phyloP scores from a whole-genome alignment of 2,329 filamentous ascomycete species.

The Geosmithia flava region DNA sequence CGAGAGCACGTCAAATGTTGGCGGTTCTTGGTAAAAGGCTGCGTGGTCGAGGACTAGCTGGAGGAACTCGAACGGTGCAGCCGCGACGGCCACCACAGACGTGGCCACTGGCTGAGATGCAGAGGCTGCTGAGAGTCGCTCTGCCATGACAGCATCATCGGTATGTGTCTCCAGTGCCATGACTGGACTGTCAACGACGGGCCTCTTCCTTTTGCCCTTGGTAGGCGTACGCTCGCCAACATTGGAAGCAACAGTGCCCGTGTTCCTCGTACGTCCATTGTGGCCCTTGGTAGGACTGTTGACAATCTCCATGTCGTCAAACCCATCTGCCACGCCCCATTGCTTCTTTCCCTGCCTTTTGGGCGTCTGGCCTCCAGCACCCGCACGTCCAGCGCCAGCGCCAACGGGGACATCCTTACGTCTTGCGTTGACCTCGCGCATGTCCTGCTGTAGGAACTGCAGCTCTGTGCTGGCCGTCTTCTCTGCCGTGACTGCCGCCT shows the following conservation, averaged over 20 bases:
- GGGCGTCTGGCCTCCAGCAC: conserved; percentile 35
- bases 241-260: conserved; percentile 28
- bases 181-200: conserved; percentile 52
- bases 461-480: conserved; percentile 56
- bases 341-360: conserved; percentile 40
- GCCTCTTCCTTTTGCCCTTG: conserved; percentile 60
- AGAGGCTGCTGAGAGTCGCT: conserved; percentile 7
- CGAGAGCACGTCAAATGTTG: conserved; percentile 56
- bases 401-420: conserved; percentile 26
- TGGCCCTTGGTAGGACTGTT: conserved; percentile 40
- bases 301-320: conserved; percentile 53
- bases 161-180: conserved; percentile 42
- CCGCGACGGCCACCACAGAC: not conserved
- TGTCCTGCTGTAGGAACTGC: conserved; percentile 60
- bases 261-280: conserved; percentile 19
- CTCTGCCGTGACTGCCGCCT: conserved; percentile 52
- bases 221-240: conserved; percentile 47
- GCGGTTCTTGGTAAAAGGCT: conserved; percentile 37
- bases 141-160: conserved; percentile 25
- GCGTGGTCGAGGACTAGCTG: conserved; percentile 54
- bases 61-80: conserved; percentile 30
- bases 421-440: conserved; percentile 44
- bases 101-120: conserved; percentile 8
- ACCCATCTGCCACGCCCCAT: conserved; percentile 59
- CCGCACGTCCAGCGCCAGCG: conserved; percentile 4